Evolutionary conservation across 2,329 filamentous ascomycete genomes (phyloP).

Genomic region (Coniella lustricola): DNA sequence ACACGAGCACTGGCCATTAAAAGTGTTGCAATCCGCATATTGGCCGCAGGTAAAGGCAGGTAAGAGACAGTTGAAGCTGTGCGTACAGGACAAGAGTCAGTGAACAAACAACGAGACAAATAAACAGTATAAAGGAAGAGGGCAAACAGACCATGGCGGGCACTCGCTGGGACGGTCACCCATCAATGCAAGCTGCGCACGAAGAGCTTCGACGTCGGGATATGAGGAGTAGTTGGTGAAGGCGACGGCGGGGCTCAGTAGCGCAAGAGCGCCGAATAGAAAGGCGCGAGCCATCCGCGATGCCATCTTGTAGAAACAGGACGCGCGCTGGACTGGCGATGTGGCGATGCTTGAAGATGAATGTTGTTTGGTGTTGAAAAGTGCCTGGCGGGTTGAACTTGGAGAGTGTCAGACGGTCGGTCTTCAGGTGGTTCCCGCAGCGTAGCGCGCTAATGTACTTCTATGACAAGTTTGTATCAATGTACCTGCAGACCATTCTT

Average conservation of each 20-base stretch:
- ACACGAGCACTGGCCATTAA: conserved; percentile 87
- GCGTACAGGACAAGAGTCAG: conserved; percentile 16
- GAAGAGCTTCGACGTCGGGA: conserved; percentile 44
- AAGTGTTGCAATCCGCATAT: conserved; percentile 81
- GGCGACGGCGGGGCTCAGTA: conserved; percentile 34
- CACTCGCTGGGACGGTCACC: conserved; percentile 69
- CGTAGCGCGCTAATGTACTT: too few species aligned
- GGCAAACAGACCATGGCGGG: conserved; percentile 59
- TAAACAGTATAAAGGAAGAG: too few species aligned
- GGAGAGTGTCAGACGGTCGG: background rate
- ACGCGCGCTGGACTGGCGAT: background rate
- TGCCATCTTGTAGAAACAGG: conserved; percentile 30
- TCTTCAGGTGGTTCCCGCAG: background rate
- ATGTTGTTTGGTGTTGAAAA: background rate
- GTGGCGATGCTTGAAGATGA: background rate
- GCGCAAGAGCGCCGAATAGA: conserved; percentile 32
- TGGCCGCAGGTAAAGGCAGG: conserved; percentile 88
- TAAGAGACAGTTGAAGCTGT: conserved; percentile 94
- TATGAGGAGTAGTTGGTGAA: conserved; percentile 44
- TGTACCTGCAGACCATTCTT: too few species aligned
- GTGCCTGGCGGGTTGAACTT: background rate
- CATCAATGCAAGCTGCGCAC: conserved; percentile 62
- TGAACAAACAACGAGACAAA: too few species aligned
- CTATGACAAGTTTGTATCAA: too few species aligned
- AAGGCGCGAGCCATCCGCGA: conserved; percentile 30